Evolutionary conservation across 2,329 filamentous ascomycete genomes (phyloP).

Genomic region (Zasmidium citrigriseum): DNA sequence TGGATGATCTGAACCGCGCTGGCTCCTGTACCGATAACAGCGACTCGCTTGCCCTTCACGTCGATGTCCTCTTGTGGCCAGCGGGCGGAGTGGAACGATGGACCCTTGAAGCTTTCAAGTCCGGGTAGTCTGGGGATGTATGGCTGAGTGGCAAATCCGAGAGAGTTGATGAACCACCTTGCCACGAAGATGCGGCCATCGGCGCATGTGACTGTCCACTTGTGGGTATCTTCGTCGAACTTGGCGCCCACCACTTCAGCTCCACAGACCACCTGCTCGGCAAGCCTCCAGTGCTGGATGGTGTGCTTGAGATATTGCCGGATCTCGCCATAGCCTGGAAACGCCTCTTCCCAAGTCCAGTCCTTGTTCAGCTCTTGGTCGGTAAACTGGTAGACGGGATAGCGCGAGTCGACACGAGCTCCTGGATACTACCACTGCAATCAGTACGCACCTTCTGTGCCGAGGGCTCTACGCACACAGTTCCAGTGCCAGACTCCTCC

Average conservation of each 20-base stretch:
- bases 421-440: constrained; percentile 39
- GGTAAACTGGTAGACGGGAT: constrained; percentile 50
- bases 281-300: constrained; percentile 57
- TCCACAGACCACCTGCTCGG: constrained; percentile 59
- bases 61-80: constrained; percentile 33
- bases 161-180: constrained; percentile 12
- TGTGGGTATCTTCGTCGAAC: constrained; percentile 50
- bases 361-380: constrained; percentile 48
- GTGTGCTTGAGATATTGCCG: constrained; percentile 62
- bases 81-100: constrained; percentile 39
- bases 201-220: constrained; percentile 55
- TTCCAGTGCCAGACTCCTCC: constrained; percentile 36
- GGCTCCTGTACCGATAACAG: constrained; percentile 44
- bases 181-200: constrained; percentile 40
- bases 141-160: constrained; percentile 38
- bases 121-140: constrained; percentile 37
- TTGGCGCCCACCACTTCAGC: constrained; percentile 55
- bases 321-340: constrained; percentile 44
- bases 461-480: neutral
- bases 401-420: constrained; percentile 48
- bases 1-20: constrained; percentile 41
- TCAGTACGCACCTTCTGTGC: no score
- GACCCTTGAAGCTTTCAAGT: constrained; percentile 39
- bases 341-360: constrained; percentile 53
- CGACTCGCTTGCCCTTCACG: constrained; percentile 38